phyloP scores from a whole-genome alignment of 2,329 filamentous ascomycete species.

The Alternaria arbusti region DNA sequence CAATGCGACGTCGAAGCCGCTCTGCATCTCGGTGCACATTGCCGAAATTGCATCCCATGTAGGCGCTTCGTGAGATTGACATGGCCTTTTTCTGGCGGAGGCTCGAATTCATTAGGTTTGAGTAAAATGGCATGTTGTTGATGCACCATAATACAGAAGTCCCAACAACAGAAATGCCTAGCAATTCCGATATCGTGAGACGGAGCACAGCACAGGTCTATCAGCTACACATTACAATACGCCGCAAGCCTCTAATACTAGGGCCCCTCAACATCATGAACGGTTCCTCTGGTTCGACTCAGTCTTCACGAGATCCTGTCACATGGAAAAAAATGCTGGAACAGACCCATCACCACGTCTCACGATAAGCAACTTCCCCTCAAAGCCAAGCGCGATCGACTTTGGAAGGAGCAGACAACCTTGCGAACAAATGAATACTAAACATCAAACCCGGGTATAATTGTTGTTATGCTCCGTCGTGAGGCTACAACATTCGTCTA shows the following conservation, averaged over 20 bases:
- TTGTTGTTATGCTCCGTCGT: background rate
- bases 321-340: background rate
- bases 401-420: background rate
- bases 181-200: background rate
- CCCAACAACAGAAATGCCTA: background rate
- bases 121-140: background rate
- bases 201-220: background rate
- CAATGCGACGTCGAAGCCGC: constrained; percentile 16
- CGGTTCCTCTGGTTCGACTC: background rate
- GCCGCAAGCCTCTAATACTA: background rate
- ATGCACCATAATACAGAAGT: background rate
- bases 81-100: background rate
- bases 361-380: background rate
- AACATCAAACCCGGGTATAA: background rate
- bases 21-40: background rate
- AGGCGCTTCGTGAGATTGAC: background rate
- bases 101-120: background rate
- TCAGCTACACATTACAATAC: background rate
- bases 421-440: background rate
- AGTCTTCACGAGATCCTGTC: background rate
- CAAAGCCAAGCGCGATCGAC: background rate
- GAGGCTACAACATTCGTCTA: background rate
- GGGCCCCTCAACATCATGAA: background rate
- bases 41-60: constrained; percentile 5
- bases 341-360: background rate